Evolutionary conservation across 768 basidiomycete genomes (phyloP), one percentile per base, ranked within the genome.

Genomic region (Hygrophoropsis aurantiaca): DNA sequence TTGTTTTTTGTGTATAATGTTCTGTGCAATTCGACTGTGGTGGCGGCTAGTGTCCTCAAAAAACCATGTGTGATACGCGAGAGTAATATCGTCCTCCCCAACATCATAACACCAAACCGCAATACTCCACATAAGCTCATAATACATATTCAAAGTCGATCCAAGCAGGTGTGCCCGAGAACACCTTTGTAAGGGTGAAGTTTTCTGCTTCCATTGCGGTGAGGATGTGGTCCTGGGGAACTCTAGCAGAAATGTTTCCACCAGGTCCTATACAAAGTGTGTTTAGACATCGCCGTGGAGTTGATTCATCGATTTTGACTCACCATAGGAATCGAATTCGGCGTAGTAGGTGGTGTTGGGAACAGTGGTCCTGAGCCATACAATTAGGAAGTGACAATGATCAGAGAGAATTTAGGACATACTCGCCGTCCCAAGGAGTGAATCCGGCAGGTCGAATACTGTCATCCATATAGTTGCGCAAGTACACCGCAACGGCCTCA

Each of bases 341-440:
- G 80, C 82, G 47, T 77, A 84, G 56, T 78, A 80, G 0, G 75
- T 78, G 3, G 82, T 79, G 53, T 74, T 73, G 46, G 73, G 64
- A 16, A 84, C 76, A 2, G 69, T 60, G 1, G 67, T 71, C 30
- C 78, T 79, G 37, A 34, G 38, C 15, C 11, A 23, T 27, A 10
- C 13, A 21, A 11, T 18, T 20, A 46, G 32, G 5, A 44, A 5
- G n/a, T 13, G 37, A 30, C 43, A 44, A 40, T 35, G 23, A 21
- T 11, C 9, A n/a, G 7, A 21, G 15, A 10, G 7, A 38, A 16
- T 4, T 11, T 10, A 16, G 32, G 25, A 52, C 62, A 15, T 36
- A 74, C 74, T 75, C 67, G 46, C 68, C 68, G 51, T 64, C 61
- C 46, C 79, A 81, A 0, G 78, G 77, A 4, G 67, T 76, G 67